Percentiles rank a stretch among this genome's conserved stretches.
Evolutionary conservation across 2,329 filamentous ascomycete genomes (phyloP).

Genomic region (Claviceps fusiformis): DNA sequence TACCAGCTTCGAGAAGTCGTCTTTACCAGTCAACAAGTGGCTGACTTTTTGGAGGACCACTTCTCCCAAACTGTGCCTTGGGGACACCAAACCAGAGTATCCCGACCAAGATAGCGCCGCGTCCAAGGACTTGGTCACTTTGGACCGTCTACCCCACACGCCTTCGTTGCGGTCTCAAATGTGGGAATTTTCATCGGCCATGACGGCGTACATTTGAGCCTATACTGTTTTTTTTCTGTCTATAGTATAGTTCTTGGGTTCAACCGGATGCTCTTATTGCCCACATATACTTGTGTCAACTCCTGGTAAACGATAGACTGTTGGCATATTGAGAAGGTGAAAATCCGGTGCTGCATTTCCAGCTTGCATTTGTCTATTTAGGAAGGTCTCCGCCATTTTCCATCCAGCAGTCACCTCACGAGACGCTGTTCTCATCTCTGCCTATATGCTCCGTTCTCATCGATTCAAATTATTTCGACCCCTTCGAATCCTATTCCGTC

Average conservation of each 20-base stretch:
- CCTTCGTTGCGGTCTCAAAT: neutral
- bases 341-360: neutral
- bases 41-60: constrained; percentile 3
- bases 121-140: neutral
- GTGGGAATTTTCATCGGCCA: constrained; percentile 1
- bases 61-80: neutral
- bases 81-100: neutral
- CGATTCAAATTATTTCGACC: no score
- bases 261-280: neutral
- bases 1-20: constrained; percentile 2
- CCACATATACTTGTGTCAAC: neutral
- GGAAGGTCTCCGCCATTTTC: no score
- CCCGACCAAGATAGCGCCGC: neutral
- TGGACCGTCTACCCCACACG: neutral
- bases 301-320: no score
- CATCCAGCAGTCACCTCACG: no score
- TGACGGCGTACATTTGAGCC: neutral
- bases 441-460: no score
- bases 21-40: constrained; percentile 2
- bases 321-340: neutral
- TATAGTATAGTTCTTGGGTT: no score
- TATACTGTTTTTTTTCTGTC: neutral
- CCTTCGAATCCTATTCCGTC: no score
- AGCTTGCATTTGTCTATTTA: no score
- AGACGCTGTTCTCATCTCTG: no score